Base-by-base conservation (phyloP, 208 protist species). In the Spongospora subterranea region DNA sequence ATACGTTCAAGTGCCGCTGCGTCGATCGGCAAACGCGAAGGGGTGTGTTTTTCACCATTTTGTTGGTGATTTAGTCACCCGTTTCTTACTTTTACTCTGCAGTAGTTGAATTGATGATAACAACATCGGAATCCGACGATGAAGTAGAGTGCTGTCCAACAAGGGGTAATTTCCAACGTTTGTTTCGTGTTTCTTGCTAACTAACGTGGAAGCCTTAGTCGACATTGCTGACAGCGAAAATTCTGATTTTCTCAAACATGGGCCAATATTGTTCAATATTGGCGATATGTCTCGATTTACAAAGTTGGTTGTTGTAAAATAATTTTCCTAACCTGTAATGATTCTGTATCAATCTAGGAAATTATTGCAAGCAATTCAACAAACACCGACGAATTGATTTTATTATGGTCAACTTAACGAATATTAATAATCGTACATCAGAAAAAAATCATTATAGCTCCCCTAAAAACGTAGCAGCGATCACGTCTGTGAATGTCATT, bases 401-500 rank as follows among this genome's bases (percentile, higher is more conserved):
- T n/a, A n/a, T n/a, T 29, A 60, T 60, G 50, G 24, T 60, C 50
- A 60, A 60, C 6, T 24, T 29, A 60, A 29, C 24, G 50, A 60
- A 60, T 29, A 6, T 60, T 6, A 29, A 60, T 24, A 60, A 60
- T 60, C 24, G 24, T 60, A 24, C n/a, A n/a, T n/a, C n/a, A n/a
- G n/a, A n/a, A n/a, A n/a, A n/a, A n/a, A n/a, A n/a, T n/a, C n/a
- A 29, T 60, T 60, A 60, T 24, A 60, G 50, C 50, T 60, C 50
- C 13, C 50, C 24, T 24, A 29, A 35, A n/a, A 82, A 82, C 71
- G 71, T n/a, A 40, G 71, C 71, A 82, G 71, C 71, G 35, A 82
- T 82, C 13, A 82, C 71, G n/a, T 82, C 71, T 6, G 71, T 82
- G 35, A 82, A 82, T 39, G 71, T 82, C 17, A 82, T 6, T 17